Percentiles rank a stretch among this genome's conserved stretches.
Conservation (phyloP, 768 basidiomycete species). For the Lactarius vividus region DNA sequence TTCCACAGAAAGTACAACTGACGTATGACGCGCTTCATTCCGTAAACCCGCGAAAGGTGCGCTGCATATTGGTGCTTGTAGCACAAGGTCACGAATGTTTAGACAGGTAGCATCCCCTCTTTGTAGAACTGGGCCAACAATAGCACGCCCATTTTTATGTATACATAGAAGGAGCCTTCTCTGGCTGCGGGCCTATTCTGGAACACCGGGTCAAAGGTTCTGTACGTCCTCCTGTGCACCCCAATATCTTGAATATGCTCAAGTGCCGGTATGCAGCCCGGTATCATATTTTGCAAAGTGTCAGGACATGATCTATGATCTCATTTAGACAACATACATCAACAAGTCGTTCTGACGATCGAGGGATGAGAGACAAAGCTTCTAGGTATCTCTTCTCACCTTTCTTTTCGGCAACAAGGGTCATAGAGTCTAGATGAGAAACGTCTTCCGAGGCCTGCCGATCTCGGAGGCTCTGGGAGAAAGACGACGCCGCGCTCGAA, state of each 20-base stretch:
- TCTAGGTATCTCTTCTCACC: constrained; percentile 43
- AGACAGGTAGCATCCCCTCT: constrained; percentile 53
- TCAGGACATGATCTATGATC: constrained; percentile 66
- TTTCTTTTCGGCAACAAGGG: constrained; percentile 29
- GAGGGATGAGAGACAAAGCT: constrained; percentile 65
- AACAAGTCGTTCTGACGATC: constrained; percentile 44
- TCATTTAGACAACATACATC: constrained; percentile 47
- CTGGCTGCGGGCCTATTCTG: constrained; percentile 72
- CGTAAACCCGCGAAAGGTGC: constrained; percentile 64
- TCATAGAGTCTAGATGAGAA: constrained; percentile 31
- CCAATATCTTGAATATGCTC: background rate
- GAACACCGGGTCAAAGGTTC: constrained; percentile 61
- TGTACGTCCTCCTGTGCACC: constrained; percentile 45
- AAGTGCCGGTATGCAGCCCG: constrained; percentile 75
- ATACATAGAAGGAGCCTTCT: constrained; percentile 66
- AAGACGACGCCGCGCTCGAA: constrained; percentile 46
- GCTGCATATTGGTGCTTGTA: constrained; percentile 24
- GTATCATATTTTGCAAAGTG: constrained; percentile 75
- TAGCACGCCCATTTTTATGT: constrained; percentile 69
- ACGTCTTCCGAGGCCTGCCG: constrained; percentile 44
- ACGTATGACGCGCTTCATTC: constrained; percentile 46
- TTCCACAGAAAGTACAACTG: too few species aligned
- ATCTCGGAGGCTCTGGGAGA: constrained; percentile 44
- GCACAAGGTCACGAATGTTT: background rate
- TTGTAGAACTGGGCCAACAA: constrained; percentile 50